Evolutionary conservation across 2,329 filamentous ascomycete genomes (phyloP).

Genomic region (Epichloe glyceriae): DNA sequence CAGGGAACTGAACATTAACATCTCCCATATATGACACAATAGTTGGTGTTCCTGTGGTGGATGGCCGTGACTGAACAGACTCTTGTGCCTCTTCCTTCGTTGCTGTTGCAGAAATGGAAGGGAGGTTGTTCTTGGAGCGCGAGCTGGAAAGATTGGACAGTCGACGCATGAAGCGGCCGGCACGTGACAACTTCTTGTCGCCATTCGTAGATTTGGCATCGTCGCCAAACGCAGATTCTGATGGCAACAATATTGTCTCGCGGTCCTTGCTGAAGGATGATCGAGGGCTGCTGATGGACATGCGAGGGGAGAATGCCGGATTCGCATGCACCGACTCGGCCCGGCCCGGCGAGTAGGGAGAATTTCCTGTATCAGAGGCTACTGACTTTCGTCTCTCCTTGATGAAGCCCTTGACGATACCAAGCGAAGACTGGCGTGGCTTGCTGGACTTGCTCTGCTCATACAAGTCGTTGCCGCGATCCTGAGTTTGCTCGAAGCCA

Average conservation of each 20-base stretch:
- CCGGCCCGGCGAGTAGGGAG: slow-evolving; percentile 32
- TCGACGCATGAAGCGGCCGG: slow-evolving; percentile 45
- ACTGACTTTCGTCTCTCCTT: slow-evolving; percentile 44
- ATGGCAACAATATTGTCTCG: slow-evolving; percentile 25
- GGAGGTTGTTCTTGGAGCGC: slow-evolving; percentile 30
- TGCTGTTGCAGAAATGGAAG: slow-evolving; percentile 35
- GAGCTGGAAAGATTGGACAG: slow-evolving; percentile 40
- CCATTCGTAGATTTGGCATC: slow-evolving; percentile 28
- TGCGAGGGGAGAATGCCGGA: slow-evolving; percentile 37
- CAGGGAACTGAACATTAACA: slow-evolving; percentile 93
- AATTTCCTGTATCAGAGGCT: slow-evolving; percentile 22
- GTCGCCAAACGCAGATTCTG: slow-evolving; percentile 33
- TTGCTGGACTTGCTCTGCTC: slow-evolving; percentile 24
- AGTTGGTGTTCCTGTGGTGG: slow-evolving; percentile 20
- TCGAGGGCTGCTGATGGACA: slow-evolving; percentile 50
- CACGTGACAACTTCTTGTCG: slow-evolving; percentile 37
- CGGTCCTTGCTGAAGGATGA: slow-evolving; percentile 38
- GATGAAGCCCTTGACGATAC: slow-evolving; percentile 47
- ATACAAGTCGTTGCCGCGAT: slow-evolving; percentile 21
- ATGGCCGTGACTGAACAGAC: slow-evolving; percentile 12
- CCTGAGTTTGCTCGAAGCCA: slow-evolving; percentile 25
- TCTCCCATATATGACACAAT: slow-evolving; percentile 65
- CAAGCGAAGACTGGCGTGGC: slow-evolving; percentile 44
- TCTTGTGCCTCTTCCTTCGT: slow-evolving; percentile 30
- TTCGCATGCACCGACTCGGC: slow-evolving; percentile 34